These are phyloP conservation scores for Pseudocercospora fijiensis DNA, from an alignment of 2,329 filamentous ascomycete species.

Conservation along the genomic window DNA sequence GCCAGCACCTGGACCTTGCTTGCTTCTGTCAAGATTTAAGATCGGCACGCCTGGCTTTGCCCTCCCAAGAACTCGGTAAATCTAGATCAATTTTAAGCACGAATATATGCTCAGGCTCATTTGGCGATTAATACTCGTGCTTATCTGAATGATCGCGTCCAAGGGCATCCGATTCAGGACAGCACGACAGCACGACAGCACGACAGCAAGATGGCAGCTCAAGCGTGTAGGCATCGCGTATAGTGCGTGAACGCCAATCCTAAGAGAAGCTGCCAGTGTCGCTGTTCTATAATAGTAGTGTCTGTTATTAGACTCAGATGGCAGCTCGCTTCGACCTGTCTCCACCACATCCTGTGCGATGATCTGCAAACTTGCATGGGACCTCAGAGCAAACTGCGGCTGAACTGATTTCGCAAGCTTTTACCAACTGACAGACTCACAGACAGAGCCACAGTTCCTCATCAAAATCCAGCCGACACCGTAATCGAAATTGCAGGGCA, in stretches of 20 bases:
- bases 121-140: no score
- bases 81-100: neutral
- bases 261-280: neutral
- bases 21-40: neutral
- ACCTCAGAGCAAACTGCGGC: neutral
- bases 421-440: no score
- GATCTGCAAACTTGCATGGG: neutral
- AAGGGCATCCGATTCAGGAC: no score
- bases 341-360: neutral
- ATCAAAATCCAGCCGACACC: neutral
- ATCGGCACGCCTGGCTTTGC: neutral
- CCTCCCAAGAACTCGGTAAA: neutral
- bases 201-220: neutral
- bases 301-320: neutral
- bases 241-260: neutral
- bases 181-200: no score
- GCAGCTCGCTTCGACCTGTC: neutral
- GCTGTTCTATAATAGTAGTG: neutral
- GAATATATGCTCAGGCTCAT: neutral
- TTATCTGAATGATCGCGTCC: neutral
- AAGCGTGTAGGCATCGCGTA: neutral
- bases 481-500: neutral
- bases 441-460: neutral
- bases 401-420: neutral
- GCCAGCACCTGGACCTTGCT: neutral